Base-by-base conservation (phyloP, 2,329 filamentous ascomycete species). In the Epichloe hybrida region DNA sequence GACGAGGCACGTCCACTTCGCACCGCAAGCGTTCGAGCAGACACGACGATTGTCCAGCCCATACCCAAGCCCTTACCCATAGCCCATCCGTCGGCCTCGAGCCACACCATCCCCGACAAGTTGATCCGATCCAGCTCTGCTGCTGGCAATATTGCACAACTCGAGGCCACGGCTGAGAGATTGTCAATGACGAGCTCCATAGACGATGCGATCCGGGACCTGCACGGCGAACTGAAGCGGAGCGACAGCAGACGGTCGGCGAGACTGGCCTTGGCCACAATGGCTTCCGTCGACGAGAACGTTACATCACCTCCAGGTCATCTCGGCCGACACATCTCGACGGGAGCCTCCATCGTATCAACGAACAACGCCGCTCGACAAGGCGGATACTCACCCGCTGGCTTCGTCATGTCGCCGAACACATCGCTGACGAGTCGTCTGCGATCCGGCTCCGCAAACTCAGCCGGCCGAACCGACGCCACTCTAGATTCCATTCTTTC, bases 181-280 rank as follows among this genome's bases (percentile, higher is more conserved):
- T 72, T 90, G 64, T 86, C 83, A 58, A 77, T 79, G 70, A 83
- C 81, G 51, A 86, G 82, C 55, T 87, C 86, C 54, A 85, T 89
- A 61, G 84, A 85, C 59, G 80, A 86, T 69, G 84, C 86, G 58
- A 90, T 89, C 59, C 78, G 84, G 53, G 80, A 84, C 60, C 72
- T 88, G 56, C 81, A 87, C 65, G 72, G 80, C 54, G 81, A 86
- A 65, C 71, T 86, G 61, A 87, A 86, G 67, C 76, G 80, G 57
- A 79, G 73, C 61, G 84, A 86, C 61, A 86, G 81, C 61, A 74
- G 79, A 54, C 74, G 77, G 52, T 84, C 81, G 2, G 84, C 81
- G 8, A 70, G 81, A 47, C 71, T 79, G 43, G 79, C 76, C 20
- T 70, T 72, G 57, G 65, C 59, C 60, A 60, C 57, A 52, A 53